Base-by-base conservation (phyloP, 1,284 basidiomycete species). In the Ustilago vetiveriae region DNA sequence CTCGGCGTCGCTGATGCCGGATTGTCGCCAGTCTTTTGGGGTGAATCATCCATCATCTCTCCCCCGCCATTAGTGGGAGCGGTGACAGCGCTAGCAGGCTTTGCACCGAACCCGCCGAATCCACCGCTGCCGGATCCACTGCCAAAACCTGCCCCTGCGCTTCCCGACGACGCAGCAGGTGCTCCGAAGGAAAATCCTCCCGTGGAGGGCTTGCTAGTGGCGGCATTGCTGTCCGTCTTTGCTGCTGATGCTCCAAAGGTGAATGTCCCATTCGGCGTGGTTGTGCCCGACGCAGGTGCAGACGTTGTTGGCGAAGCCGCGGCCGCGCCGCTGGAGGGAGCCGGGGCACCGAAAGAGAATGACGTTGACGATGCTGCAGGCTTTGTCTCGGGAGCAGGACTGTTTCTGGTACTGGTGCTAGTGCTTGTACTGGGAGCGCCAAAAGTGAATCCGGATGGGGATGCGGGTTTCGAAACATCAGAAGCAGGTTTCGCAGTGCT, bases 11-110 rank as follows among this genome's bases (percentile, higher is more conserved):
- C 30, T 17, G 13, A 32, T 17, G 14, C 10, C 6, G 50, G 8
- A 27, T 40, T 27, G 0, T 47, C 21, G 11, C 26, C 40, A n/a
- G 30, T 26, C 29, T 53, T 50, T 9, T 43, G 44, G 4, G 69
- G 64, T 24, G 69, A 57, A 41, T 72, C 69, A 19, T 72, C 69
- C 69, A 72, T 72, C 69, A 72, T 72, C 42, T 72, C 62, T 3
- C 62, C 48, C 8, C 50, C 53, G 0, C 23, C 21, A 3, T 19
- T 33, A 16, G 42, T 13, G n/a, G 39, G 7, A 19, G 37, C 21
- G 7, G 62, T 13, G n/a, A 35, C 7, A 19, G 37, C 21, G 7
- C 55, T 26, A 23, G 45, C 17, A 13, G 57, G 45, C 33, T 49
- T 48, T 32, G 26, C 22, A 14, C 52, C 56, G n/a, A 60, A 59